Evolutionary conservation across 305 asterid species (phyloP).

Genomic region (Fraxinus dipetala): DNA sequence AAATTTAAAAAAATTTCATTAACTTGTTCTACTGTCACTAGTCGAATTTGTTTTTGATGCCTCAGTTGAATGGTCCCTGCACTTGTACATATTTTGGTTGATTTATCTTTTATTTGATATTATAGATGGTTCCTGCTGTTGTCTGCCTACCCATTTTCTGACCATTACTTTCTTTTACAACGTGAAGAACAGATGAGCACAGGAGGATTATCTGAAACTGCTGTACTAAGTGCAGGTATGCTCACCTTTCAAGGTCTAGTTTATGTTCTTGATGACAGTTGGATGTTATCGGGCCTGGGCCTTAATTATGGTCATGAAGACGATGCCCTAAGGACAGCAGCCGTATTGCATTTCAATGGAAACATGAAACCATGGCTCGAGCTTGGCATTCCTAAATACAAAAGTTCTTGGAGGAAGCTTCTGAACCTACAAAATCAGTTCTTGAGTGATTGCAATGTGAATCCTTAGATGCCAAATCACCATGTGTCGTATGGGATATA

Average conservation of each 20-base stretch:
- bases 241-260: conserved; percentile 67
- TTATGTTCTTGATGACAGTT: conserved; percentile 63
- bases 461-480: conserved; percentile 35
- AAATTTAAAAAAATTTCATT: neutral
- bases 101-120: conserved; percentile 10
- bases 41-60: neutral
- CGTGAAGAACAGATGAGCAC: conserved; percentile 45
- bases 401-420: conserved; percentile 67
- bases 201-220: conserved; percentile 46
- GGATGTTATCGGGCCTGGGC: conserved; percentile 89
- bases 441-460: conserved; percentile 82
- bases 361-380: conserved; percentile 99
- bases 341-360: conserved; percentile 84
- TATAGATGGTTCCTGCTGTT: conserved; percentile 7
- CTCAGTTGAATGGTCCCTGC: neutral
- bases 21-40: neutral
- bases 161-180: conserved; percentile 20
- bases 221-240: conserved; percentile 59
- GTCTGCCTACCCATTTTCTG: conserved; percentile 3
- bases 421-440: conserved; percentile 62
- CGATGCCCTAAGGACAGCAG: conserved; percentile 52
- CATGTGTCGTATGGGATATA: conserved; percentile 27
- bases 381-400: conserved; percentile 78
- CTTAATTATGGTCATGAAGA: conserved; percentile 56
- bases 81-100: neutral